Conservation (phyloP, 148 eudicot genomes). For the Limonium bicolor region DNA sequence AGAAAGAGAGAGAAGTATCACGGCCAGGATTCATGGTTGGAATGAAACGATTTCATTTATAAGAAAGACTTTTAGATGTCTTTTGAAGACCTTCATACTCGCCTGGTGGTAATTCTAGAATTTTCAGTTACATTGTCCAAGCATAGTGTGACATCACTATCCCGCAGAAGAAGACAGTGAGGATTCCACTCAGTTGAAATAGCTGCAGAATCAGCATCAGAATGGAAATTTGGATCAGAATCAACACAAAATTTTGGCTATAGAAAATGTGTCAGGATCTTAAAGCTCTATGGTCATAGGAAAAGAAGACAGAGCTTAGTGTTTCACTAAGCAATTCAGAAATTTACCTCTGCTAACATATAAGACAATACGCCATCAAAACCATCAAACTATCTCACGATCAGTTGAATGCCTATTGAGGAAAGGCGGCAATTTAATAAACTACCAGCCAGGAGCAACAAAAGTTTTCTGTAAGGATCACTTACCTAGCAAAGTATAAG, state of each 20-base stretch:
- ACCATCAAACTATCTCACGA: slow-evolving; percentile 77
- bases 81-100: slow-evolving; percentile 3
- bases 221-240: background rate
- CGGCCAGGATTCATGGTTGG: too few species aligned
- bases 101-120: slow-evolving; percentile 82
- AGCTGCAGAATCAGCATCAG: slow-evolving; percentile 28
- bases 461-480: background rate
- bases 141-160: slow-evolving; percentile 94
- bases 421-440: background rate
- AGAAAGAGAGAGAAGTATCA: slow-evolving; percentile 2
- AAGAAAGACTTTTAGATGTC: background rate
- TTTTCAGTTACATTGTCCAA: slow-evolving; percentile 84
- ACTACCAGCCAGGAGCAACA: background rate
- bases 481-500: slow-evolving; percentile 73
- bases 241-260: background rate
- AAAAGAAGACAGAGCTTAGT: too few species aligned
- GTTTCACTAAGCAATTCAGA: too few species aligned
- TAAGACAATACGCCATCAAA: slow-evolving; percentile 88
- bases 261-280: too few species aligned
- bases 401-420: slow-evolving; percentile 69
- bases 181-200: slow-evolving; percentile 66
- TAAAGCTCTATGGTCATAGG: too few species aligned
- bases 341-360: slow-evolving; percentile 90
- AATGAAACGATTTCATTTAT: too few species aligned
- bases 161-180: slow-evolving; percentile 88